These are phyloP conservation scores for Fusarium continuum DNA, from an alignment of 2,329 filamentous ascomycete genomes.

Conservation along the genomic window DNA sequence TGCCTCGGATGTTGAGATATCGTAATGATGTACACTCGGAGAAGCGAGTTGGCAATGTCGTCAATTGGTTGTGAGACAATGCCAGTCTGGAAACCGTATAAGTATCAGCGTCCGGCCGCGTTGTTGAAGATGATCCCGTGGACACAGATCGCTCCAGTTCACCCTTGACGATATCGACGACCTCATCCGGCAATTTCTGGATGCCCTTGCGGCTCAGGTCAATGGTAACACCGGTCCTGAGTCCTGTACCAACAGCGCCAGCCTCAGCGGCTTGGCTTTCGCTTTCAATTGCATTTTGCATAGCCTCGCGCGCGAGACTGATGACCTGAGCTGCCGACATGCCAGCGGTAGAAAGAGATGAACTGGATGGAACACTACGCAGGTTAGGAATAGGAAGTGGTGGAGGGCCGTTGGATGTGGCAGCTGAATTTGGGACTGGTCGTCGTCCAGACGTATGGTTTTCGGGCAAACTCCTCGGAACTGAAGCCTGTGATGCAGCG, in stretches of 20 bases:
- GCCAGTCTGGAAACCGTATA: constrained; percentile 66
- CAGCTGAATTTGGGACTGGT: constrained; percentile 51
- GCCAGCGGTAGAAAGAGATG: constrained; percentile 60
- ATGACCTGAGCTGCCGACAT: constrained; percentile 72
- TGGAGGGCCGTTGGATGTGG: constrained; percentile 53
- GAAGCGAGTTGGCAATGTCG: constrained; percentile 74
- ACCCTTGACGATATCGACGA: constrained; percentile 78
- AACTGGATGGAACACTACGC: constrained; percentile 57
- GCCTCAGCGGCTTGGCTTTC: constrained; percentile 71
- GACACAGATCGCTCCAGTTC: constrained; percentile 73
- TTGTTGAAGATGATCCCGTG: constrained; percentile 8
- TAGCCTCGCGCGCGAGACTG: constrained; percentile 70
- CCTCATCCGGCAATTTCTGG: constrained; percentile 74
- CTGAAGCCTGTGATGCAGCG: constrained; percentile 39
- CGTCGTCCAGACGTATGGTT: constrained; percentile 52
- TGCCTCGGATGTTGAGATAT: constrained; percentile 83
- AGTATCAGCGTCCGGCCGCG: constrained; percentile 27
- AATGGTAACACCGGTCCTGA: constrained; percentile 78
- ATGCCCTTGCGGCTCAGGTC: constrained; percentile 81
- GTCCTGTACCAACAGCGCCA: constrained; percentile 65
- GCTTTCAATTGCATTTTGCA: constrained; percentile 72
- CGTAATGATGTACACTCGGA: constrained; percentile 79
- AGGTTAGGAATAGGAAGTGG: constrained; percentile 58
- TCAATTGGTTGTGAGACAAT: constrained; percentile 80
- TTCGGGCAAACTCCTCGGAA: constrained; percentile 53